These are phyloP conservation scores for Nicotiana undulata DNA, from an alignment of 257 asterid genomes.

Conservation along the genomic window DNA sequence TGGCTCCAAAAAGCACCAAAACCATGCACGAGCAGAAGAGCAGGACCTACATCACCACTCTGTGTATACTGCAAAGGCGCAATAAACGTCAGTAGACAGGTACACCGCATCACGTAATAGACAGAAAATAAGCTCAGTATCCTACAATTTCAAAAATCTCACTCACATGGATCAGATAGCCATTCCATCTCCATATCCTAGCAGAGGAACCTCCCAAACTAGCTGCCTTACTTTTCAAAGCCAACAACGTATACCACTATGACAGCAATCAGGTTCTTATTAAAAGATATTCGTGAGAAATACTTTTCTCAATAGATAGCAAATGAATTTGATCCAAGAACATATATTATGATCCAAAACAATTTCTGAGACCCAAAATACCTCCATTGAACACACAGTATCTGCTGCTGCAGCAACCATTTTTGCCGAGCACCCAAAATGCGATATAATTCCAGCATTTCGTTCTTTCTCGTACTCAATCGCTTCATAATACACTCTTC, in stretches of 20 bases:
- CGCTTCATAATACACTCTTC: constrained; percentile 75
- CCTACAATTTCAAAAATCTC: neutral
- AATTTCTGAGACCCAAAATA: constrained; percentile 13
- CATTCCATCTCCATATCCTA: constrained; percentile 88
- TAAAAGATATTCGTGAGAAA: constrained; percentile 9
- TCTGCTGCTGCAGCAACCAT: constrained; percentile 63
- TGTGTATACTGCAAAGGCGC: constrained; percentile 56
- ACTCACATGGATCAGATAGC: constrained; percentile 71
- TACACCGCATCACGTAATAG: neutral
- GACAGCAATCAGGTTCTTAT: constrained; percentile 16
- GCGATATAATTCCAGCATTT: constrained; percentile 79
- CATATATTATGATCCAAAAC: constrained; percentile 14
- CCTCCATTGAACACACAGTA: constrained; percentile 78
- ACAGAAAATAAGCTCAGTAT: neutral
- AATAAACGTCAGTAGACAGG: constrained; percentile 15
- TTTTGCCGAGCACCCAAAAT: constrained; percentile 72
- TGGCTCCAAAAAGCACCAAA: constrained; percentile 93
- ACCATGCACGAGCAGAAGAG: constrained; percentile 88
- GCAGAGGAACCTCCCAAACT: constrained; percentile 24
- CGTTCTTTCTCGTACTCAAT: constrained; percentile 78
- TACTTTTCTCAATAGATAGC: neutral
- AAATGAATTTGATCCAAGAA: constrained; percentile 4
- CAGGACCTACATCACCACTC: constrained; percentile 70
- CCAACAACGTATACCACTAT: constrained; percentile 86
- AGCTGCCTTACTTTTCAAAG: constrained; percentile 38